phyloP scores from a whole-genome alignment of 2,329 filamentous ascomycete genomes.

The Aotearoamyces nothofagi region DNA sequence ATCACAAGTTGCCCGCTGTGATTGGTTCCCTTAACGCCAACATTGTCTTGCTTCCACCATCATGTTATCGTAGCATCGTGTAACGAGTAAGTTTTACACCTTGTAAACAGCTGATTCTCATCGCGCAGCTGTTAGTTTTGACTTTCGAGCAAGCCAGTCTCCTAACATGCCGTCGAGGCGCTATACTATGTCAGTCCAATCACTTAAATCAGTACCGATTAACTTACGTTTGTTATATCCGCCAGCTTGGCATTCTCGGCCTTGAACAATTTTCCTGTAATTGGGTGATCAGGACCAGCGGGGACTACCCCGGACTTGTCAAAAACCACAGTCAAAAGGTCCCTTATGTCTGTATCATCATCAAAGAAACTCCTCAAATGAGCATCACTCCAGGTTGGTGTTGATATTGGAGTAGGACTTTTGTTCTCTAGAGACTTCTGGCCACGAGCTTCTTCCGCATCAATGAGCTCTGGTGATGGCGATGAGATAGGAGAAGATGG shows the following conservation, averaged over 20 bases:
- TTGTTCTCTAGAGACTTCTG: constrained; percentile 22
- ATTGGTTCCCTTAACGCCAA: no score
- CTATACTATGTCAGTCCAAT: constrained; percentile 24
- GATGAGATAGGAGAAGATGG: constrained; percentile 47
- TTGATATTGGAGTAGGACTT: constrained; percentile 38
- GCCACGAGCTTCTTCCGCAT: constrained; percentile 24
- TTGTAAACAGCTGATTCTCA: no score
- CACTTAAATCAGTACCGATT: no score
- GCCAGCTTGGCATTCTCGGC: constrained; percentile 77
- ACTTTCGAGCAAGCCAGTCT: constrained; percentile 62
- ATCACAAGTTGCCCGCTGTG: no score
- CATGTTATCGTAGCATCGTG: no score
- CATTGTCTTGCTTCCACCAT: no score
- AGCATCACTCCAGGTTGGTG: constrained; percentile 71
- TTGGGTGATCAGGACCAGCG: constrained; percentile 69
- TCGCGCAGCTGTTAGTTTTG: no score
- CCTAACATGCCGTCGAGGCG: constrained; percentile 80
- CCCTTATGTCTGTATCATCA: constrained; percentile 73
- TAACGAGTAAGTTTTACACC: no score
- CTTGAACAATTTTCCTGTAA: constrained; percentile 66
- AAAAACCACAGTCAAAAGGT: constrained; percentile 82
- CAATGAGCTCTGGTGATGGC: constrained; percentile 45
- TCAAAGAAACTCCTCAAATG: constrained; percentile 83
- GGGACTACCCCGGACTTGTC: constrained; percentile 76
- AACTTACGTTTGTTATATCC: constrained; percentile 64